A percentile compares a stretch with the other conserved stretches of the same genome.
phyloP scores from a whole-genome alignment of 1,284 basidiomycete genomes.

The Fomes fomentarius region DNA sequence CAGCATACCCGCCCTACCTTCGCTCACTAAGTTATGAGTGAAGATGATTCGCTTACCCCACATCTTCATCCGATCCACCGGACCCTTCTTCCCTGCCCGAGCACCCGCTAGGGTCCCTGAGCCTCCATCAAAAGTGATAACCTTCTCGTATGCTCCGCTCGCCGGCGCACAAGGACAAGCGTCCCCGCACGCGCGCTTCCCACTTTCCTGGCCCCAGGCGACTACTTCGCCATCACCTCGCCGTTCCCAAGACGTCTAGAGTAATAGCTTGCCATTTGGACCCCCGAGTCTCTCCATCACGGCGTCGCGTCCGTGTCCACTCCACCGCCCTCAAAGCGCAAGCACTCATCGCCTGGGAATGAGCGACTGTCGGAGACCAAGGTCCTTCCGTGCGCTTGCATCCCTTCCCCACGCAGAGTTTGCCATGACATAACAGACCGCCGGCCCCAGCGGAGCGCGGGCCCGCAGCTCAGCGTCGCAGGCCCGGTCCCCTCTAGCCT shows the following conservation, averaged over 20 bases:
- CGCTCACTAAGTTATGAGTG: slow-evolving; percentile 10
- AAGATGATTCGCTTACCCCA: slow-evolving; percentile 9
- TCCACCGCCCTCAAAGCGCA: slow-evolving; percentile 13
- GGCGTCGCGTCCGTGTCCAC: slow-evolving; percentile 9
- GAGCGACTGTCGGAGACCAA: slow-evolving; percentile 7
- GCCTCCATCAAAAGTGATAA: slow-evolving; percentile 11
- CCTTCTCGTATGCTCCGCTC: slow-evolving; percentile 13
- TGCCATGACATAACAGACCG: slow-evolving; percentile 18
- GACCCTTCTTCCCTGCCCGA: slow-evolving; percentile 9
- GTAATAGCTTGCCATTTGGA: not conserved
- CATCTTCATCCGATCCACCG: slow-evolving; percentile 11
- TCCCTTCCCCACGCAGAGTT: slow-evolving; percentile 11
- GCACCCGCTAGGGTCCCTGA: slow-evolving; percentile 8
- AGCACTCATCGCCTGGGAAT: slow-evolving; percentile 14
- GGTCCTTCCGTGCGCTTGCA: slow-evolving; percentile 19
- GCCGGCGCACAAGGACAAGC: not conserved
- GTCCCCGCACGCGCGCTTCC: not conserved
- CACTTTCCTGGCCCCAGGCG: not conserved
- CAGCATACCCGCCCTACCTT: slow-evolving; percentile 18
- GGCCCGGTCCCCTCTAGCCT: not conserved
- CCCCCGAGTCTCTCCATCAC: slow-evolving; percentile 4
- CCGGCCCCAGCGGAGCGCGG: slow-evolving; percentile 27
- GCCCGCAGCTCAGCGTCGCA: slow-evolving; percentile 16
- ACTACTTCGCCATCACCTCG: too few species aligned
- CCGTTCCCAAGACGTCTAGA: not conserved